Percentiles rank a stretch among this genome's conserved stretches.
Evolutionary conservation across 768 basidiomycete species (phyloP).

Genomic region (Mycena olivaceomarginata): DNA sequence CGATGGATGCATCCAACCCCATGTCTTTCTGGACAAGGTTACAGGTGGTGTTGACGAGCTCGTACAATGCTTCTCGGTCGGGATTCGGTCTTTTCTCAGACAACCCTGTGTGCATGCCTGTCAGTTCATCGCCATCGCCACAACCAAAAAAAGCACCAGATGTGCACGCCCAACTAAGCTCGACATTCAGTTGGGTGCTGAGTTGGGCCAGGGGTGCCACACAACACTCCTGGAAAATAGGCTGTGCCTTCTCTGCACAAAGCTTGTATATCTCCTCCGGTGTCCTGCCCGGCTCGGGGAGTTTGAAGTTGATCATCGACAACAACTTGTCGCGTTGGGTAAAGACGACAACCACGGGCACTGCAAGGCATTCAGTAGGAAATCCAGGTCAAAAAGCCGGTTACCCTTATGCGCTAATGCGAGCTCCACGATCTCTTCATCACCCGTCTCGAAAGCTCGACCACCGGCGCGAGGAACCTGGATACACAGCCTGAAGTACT

Average conservation of each 20-base stretch:
- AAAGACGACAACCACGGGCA: conserved; percentile 9
- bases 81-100: conserved; percentile 10
- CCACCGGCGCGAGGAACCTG: conserved; percentile 15
- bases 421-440: conserved; percentile 2
- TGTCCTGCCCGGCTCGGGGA: not conserved
- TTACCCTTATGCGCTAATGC: not conserved
- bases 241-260: not conserved
- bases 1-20: not conserved
- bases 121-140: conserved; percentile 17
- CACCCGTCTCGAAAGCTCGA: conserved; percentile 11
- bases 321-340: conserved; percentile 3
- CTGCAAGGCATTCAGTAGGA: not conserved
- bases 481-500: conserved; percentile 2
- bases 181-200: not conserved
- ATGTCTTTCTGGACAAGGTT: conserved; percentile 8
- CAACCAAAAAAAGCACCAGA: conserved; percentile 5
- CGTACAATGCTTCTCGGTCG: conserved; percentile 17
- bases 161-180: not conserved
- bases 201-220: not conserved
- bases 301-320: not conserved
- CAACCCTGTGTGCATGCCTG: conserved; percentile 10
- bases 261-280: conserved; percentile 3
- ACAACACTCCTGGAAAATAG: not conserved
- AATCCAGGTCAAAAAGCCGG: not conserved
- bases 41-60: conserved; percentile 11